A percentile compares a stretch with the other conserved stretches of the same genome.
Evolutionary conservation across 2,329 filamentous ascomycete genomes (phyloP).

Genomic region (Exophiala dermatitidis): DNA sequence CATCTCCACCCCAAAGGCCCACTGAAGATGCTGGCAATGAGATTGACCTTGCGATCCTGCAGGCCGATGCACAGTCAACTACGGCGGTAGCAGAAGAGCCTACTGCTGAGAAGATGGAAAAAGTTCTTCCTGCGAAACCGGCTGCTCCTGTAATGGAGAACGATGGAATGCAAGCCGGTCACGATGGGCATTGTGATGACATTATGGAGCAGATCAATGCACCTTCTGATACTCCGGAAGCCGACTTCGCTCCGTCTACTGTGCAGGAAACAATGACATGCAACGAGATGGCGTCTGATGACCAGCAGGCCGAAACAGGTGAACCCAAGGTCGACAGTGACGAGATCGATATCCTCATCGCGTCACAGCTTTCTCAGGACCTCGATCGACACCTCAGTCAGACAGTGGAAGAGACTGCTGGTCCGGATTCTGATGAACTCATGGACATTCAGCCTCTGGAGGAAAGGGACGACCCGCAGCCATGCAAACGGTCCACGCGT

Average conservation of each 20-base stretch:
- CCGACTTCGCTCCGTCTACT: background rate
- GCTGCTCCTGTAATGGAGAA: no score
- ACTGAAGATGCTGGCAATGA: constrained; percentile 10
- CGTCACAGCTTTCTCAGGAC: constrained; percentile 41
- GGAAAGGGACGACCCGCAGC: background rate
- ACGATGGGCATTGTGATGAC: no score
- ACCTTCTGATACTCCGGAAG: background rate
- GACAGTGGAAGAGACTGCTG: background rate
- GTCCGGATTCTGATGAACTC: background rate
- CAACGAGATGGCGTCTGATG: background rate
- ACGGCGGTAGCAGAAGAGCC: background rate
- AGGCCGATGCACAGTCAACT: background rate
- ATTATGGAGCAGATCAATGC: background rate
- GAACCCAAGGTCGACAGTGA: constrained; percentile 30
- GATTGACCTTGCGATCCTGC: constrained; percentile 10
- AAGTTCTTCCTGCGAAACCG: background rate
- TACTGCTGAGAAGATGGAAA: background rate
- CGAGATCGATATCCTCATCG: constrained; percentile 39
- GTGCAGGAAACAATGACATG: background rate
- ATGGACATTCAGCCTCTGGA: background rate
- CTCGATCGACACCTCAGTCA: constrained; percentile 29
- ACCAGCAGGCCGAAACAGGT: background rate
- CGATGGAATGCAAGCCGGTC: no score
- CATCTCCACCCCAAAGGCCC: constrained; percentile 16
- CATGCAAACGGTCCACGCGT: background rate